Evolutionary conservation across 306 rosid genomes (phyloP).

Genomic region (Prunus armeniaca): DNA sequence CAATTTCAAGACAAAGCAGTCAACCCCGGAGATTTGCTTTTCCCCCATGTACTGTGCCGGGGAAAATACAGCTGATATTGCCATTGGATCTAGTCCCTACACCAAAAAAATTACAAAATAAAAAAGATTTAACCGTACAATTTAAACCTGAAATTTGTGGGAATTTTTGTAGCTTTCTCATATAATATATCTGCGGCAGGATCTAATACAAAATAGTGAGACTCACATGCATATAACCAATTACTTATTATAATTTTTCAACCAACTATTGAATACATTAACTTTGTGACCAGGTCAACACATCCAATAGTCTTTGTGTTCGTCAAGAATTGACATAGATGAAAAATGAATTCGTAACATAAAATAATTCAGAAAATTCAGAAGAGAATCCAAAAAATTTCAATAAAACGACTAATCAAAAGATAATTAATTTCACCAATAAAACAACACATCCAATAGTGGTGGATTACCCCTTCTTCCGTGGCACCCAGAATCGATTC

Average conservation of each 20-base stretch:
- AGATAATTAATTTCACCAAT: too few relatives aligned
- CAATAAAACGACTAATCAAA: too few relatives aligned
- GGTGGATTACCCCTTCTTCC: too few relatives aligned
- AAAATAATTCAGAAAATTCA: too few relatives aligned
- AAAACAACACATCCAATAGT: too few relatives aligned
- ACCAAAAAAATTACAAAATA: background rate
- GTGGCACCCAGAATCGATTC: too few relatives aligned
- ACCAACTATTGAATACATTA: background rate
- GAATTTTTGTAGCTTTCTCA: too few relatives aligned
- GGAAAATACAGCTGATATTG: conserved; percentile 68
- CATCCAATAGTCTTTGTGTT: background rate
- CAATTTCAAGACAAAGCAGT: conserved; percentile 77
- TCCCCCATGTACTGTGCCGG: conserved; percentile 88
- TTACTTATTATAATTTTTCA: too few relatives aligned
- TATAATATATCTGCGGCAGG: too few relatives aligned
- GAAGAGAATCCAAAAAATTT: background rate
- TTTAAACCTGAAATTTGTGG: too few relatives aligned
- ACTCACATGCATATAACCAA: background rate
- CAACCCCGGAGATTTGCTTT: conserved; percentile 55
- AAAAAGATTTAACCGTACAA: too few relatives aligned
- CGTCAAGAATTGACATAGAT: background rate
- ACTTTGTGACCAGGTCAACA: background rate
- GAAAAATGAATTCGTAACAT: background rate
- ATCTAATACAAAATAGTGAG: too few relatives aligned
- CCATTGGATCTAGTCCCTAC: conserved; percentile 89